Percentiles rank a stretch among this genome's conserved stretches.
These are phyloP conservation scores for Tuctoria greenei DNA, from an alignment of 176 grass and related monocot genomes.

Conservation along the genomic window DNA sequence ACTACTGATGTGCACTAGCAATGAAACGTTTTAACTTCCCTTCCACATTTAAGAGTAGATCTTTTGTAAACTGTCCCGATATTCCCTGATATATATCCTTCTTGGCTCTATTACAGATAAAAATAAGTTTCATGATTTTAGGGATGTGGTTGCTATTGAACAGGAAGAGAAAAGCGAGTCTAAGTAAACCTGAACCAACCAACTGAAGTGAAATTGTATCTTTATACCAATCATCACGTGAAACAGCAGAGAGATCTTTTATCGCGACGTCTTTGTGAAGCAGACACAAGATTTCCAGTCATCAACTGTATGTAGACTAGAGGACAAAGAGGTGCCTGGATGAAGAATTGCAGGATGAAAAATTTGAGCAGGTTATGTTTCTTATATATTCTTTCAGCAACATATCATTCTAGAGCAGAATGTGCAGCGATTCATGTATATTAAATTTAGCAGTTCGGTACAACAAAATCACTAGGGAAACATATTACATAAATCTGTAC, in stretches of 20 bases:
- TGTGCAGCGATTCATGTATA: too few species aligned
- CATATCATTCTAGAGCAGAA: too few species aligned
- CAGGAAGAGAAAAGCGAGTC: slow-evolving; percentile 84
- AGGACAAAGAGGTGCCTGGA: too few species aligned
- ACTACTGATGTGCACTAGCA: slow-evolving; percentile 54
- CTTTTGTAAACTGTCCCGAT: background rate
- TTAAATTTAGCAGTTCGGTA: too few species aligned
- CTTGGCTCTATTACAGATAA: slow-evolving; percentile 48
- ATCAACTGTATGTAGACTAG: background rate
- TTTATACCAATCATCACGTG: background rate
- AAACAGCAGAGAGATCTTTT: background rate
- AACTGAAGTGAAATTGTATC: background rate
- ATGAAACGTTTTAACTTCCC: slow-evolving; percentile 50
- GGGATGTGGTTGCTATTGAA: slow-evolving; percentile 65
- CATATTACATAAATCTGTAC: too few species aligned
- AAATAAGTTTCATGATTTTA: slow-evolving; percentile 68
- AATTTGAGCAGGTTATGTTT: too few species aligned
- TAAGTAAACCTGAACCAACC: slow-evolving; percentile 31
- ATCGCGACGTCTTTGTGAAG: background rate
- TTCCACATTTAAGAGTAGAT: slow-evolving; percentile 1
- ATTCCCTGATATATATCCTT: background rate
- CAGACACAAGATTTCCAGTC: background rate
- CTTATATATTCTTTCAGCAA: too few species aligned
- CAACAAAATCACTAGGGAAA: too few species aligned
- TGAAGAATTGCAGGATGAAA: too few species aligned